These are phyloP conservation scores for Huntiella savannae DNA, from an alignment of 2,329 filamentous ascomycete genomes.

Conservation along the genomic window DNA sequence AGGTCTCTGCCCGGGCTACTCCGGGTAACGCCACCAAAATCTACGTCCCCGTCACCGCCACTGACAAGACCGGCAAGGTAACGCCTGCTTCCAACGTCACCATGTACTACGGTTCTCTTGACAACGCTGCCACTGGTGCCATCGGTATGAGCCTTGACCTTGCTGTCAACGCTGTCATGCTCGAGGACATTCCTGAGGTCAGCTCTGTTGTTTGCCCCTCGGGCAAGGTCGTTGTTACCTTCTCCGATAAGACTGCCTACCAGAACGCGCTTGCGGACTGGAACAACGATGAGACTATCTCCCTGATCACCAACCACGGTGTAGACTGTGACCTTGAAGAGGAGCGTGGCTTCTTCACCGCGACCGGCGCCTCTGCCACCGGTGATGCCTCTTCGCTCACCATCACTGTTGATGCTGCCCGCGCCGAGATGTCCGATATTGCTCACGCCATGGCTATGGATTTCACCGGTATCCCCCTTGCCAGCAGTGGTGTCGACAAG, in stretches of 20 bases:
- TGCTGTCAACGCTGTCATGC: constrained; percentile 13
- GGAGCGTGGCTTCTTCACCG: constrained; percentile 22
- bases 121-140: constrained; percentile 11
- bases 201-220: constrained; percentile 12
- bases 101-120: constrained; percentile 12
- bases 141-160: constrained; percentile 14
- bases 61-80: constrained; percentile 11
- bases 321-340: constrained; percentile 22
- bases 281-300: constrained; percentile 14
- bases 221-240: constrained; percentile 13
- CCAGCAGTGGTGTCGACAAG: constrained; percentile 12
- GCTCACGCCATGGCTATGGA: constrained; percentile 13
- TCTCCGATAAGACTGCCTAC: constrained; percentile 11
- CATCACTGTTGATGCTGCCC: constrained; percentile 18
- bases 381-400: constrained; percentile 5
- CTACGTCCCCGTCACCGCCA: constrained; percentile 8
- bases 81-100: constrained; percentile 1
- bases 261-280: constrained; percentile 12
- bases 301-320: constrained; percentile 24
- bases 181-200: constrained; percentile 13
- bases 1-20: not conserved
- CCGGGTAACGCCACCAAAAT: not conserved
- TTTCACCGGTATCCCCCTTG: constrained; percentile 16
- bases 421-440: constrained; percentile 18
- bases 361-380: constrained; percentile 15